Evolutionary conservation across 2,329 filamentous ascomycete species (phyloP).

Genomic region (Aspergillus floridensis): DNA sequence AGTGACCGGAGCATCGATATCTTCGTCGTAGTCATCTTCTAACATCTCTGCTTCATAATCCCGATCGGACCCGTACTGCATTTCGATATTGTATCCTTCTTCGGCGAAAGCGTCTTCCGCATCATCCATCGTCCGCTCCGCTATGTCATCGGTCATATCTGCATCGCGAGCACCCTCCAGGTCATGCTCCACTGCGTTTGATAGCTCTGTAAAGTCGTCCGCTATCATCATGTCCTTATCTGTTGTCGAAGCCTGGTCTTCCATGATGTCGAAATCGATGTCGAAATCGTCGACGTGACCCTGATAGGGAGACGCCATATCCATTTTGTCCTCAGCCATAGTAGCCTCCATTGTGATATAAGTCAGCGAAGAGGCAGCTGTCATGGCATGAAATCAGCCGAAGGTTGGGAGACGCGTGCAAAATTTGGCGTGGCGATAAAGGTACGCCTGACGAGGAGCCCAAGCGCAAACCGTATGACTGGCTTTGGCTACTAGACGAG

Average conservation of each 20-base stretch:
- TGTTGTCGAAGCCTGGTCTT: constrained; percentile 58
- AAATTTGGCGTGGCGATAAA: constrained; percentile 20
- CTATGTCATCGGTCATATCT: constrained; percentile 48
- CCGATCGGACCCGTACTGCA: constrained; percentile 29
- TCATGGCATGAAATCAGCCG: constrained; percentile 31
- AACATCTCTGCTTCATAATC: constrained; percentile 42
- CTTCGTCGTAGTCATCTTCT: constrained; percentile 39
- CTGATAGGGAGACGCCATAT: constrained; percentile 42
- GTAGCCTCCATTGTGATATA: constrained; percentile 39
- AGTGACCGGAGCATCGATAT: constrained; percentile 31
- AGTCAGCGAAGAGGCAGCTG: constrained; percentile 28
- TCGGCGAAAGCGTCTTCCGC: constrained; percentile 29
- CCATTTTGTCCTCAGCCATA: constrained; percentile 44
- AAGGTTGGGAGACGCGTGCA: constrained; percentile 16
- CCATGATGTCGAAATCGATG: constrained; percentile 58
- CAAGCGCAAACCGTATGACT: background rate
- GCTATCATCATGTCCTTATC: constrained; percentile 49
- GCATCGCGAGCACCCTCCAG: constrained; percentile 40
- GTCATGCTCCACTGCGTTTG: constrained; percentile 31
- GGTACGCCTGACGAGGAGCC: constrained; percentile 4
- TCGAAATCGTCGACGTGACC: constrained; percentile 52
- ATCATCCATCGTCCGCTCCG: constrained; percentile 40
- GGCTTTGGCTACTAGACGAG: background rate
- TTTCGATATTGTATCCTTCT: constrained; percentile 29
- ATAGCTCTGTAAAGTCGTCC: constrained; percentile 36